Conservation (phyloP, 306 rosid species). For the Prosopis cineraria region DNA sequence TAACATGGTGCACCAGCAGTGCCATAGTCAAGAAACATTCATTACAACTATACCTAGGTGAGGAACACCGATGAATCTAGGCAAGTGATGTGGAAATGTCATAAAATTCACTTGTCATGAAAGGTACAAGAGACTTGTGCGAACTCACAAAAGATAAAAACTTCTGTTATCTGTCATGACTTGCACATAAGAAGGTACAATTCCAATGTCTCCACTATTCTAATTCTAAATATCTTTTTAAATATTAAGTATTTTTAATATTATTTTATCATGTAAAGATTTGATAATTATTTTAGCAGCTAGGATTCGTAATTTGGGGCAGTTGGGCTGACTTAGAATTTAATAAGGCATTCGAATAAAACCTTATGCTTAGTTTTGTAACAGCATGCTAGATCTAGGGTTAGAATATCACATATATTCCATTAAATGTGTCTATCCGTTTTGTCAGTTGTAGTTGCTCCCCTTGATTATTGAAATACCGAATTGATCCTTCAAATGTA, state of each 20-base stretch:
- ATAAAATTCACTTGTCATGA: constrained; percentile 5
- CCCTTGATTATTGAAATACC: not conserved
- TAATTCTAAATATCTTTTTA: not conserved
- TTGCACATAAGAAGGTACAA: not conserved
- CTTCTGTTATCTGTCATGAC: not conserved
- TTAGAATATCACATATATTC: not conserved
- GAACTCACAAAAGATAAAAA: constrained; percentile 14
- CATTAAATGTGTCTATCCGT: not conserved
- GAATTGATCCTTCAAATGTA: not conserved
- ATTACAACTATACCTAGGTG: constrained; percentile 21
- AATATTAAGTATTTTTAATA: not conserved
- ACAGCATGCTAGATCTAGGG: not conserved
- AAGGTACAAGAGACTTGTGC: not conserved
- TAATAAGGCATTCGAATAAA: not conserved
- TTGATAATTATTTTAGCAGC: not conserved
- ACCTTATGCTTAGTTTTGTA: not conserved
- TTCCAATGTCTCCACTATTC: not conserved
- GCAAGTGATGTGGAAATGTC: not conserved
- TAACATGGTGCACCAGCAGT: not conserved
- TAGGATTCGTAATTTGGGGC: not conserved
- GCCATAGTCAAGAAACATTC: constrained; percentile 5
- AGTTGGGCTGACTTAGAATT: not conserved
- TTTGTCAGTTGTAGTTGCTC: not conserved
- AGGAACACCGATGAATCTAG: constrained; percentile 30
- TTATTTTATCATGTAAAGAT: not conserved